Evolutionary conservation across 495 filamentous ascomycete genomes (phyloP).

Genomic region (Daldinia caldariorum): DNA sequence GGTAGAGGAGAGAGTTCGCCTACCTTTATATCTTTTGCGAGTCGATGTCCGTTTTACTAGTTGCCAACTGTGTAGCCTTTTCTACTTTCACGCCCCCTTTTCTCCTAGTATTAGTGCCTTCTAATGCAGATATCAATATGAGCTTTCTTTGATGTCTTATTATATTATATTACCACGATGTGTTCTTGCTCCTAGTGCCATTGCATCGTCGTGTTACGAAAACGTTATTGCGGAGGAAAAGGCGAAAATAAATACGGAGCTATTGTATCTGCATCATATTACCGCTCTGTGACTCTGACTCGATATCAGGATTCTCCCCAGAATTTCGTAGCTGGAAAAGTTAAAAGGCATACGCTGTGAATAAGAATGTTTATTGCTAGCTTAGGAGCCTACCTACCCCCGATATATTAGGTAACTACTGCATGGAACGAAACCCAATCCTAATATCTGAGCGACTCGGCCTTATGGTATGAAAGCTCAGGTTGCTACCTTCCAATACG

Average conservation of each 20-base stretch:
- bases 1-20: slow-evolving; percentile 33
- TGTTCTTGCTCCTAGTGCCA: too few relatives aligned
- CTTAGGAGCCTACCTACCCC: background rate
- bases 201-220: background rate
- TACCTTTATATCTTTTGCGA: slow-evolving; percentile 42
- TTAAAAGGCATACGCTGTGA: background rate
- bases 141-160: slow-evolving; percentile 46
- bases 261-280: background rate
- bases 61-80: slow-evolving; percentile 44
- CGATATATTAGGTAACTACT: background rate
- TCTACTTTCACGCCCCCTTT: slow-evolving; percentile 50
- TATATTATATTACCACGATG: background rate
- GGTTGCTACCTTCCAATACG: slow-evolving; percentile 16
- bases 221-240: background rate
- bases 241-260: background rate
- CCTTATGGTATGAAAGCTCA: slow-evolving; percentile 8
- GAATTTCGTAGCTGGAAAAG: background rate
- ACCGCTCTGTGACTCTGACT: background rate
- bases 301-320: background rate
- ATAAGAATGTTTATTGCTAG: background rate
- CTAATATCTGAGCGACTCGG: background rate
- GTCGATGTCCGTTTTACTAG: slow-evolving; percentile 41
- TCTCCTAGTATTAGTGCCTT: slow-evolving; percentile 62
- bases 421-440: background rate
- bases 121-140: slow-evolving; percentile 66